Evolutionary conservation across 1,284 basidiomycete species (phyloP).

Genomic region (Apiotrichum siamense): DNA sequence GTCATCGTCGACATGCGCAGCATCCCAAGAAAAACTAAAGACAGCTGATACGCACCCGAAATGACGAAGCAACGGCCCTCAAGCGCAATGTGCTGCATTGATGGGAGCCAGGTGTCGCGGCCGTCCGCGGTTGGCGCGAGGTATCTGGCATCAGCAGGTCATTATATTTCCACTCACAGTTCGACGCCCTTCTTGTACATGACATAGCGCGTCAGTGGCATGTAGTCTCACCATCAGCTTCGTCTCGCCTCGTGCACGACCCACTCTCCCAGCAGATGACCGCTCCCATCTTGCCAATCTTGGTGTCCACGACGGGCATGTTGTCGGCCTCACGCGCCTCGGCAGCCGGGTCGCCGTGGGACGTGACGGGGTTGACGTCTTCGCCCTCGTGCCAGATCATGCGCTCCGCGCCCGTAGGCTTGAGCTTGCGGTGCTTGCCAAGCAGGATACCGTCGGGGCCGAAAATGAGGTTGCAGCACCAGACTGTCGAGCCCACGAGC

Average conservation of each 20-base stretch:
- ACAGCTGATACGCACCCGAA: conserved; percentile 49
- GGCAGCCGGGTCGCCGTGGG: background rate
- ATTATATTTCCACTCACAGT: conserved; percentile 15
- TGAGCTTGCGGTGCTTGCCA: conserved; percentile 64
- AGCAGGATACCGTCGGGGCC: conserved; percentile 56
- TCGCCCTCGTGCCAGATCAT: conserved; percentile 61
- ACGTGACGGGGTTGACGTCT: conserved; percentile 43
- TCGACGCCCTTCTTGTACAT: conserved; percentile 37
- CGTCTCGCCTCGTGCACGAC: background rate
- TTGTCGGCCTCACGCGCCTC: conserved; percentile 24
- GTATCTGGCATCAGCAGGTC: conserved; percentile 31
- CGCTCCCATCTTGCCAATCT: conserved; percentile 51
- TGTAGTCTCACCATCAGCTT: conserved; percentile 51
- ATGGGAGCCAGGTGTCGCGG: conserved; percentile 58
- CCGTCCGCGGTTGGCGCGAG: conserved; percentile 54
- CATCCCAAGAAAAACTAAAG: too few relatives aligned
- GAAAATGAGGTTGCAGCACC: conserved; percentile 63
- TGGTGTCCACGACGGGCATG: conserved; percentile 47
- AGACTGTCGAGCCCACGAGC: conserved; percentile 57
- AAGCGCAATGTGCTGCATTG: conserved; percentile 66
- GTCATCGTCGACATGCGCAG: background rate
- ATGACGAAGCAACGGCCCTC: conserved; percentile 73
- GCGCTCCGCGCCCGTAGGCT: conserved; percentile 64
- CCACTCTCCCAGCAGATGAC: conserved; percentile 66
- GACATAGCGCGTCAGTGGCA: conserved; percentile 55